These are phyloP conservation scores for Podaxis sp. DNA, from an alignment of 768 basidiomycete species.

Conservation along the genomic window DNA sequence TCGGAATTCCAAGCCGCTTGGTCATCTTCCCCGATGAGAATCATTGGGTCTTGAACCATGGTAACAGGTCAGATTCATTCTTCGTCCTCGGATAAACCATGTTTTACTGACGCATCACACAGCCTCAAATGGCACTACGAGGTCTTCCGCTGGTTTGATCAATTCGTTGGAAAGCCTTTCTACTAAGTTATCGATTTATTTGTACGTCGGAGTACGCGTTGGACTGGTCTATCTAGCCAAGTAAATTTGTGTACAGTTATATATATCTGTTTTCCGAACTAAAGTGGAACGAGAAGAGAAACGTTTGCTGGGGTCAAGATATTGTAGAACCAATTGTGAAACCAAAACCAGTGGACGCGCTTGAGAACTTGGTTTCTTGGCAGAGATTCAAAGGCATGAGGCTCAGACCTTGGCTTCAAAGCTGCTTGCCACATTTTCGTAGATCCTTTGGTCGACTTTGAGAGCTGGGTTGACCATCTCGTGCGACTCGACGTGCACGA, in stretches of 20 bases:
- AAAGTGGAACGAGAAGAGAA: background rate
- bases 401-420: slow-evolving; percentile 6
- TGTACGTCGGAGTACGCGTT: background rate
- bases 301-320: no score
- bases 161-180: slow-evolving; percentile 49
- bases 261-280: background rate
- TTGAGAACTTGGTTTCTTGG: background rate
- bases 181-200: background rate
- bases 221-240: background rate
- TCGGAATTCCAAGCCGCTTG: slow-evolving; percentile 69
- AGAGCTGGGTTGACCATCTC: slow-evolving; percentile 18
- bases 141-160: slow-evolving; percentile 87
- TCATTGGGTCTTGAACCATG: slow-evolving; percentile 86
- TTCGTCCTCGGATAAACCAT: background rate
- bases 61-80: slow-evolving; percentile 55
- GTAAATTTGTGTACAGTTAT: background rate
- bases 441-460: slow-evolving; percentile 14
- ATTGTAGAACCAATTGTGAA: no score
- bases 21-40: slow-evolving; percentile 91
- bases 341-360: no score
- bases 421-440: slow-evolving; percentile 7
- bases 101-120: slow-evolving; percentile 5
- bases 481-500: slow-evolving; percentile 26
- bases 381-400: background rate
- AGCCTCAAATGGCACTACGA: slow-evolving; percentile 96